Evolutionary conservation across 257 asterid species (phyloP), one percentile per base, ranked within the genome.

Genomic region (Solanum piurae): DNA sequence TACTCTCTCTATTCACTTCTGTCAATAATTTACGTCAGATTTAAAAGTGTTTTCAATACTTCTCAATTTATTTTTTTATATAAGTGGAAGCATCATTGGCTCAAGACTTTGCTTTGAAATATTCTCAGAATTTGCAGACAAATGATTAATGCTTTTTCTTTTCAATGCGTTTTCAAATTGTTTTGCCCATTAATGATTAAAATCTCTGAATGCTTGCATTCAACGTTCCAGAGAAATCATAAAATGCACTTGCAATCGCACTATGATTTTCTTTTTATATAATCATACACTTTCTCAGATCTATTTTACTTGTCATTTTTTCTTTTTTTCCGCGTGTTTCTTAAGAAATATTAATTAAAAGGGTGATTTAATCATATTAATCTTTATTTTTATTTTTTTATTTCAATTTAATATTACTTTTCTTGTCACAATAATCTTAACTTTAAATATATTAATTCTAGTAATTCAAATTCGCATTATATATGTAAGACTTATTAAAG

Each of bases 321-420:
- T 58, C 5, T 44, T 10, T 49, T 62, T 9, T n/a, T 1, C 0
- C 0, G 11, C 3, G 1, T 23, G 6, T 23, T 9, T 21, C 6
- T 23, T 21, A 60, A 60, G 0, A 60, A 9, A 23, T 23, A 60
- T 20, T 23, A 60, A 60, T 8, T 9, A 60, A 60, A 23, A 60
- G 1, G 29, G 29, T 62, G 13, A 62, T n/a, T n/a, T 62, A 0
- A 62, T n/a, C 5, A 62, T 23, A 62, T 10, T 25, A 62, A n/a
- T 62, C 31, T 9, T 62, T 0, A 23, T 23, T 23, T 23, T 23
- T 23, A 9, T 62, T 23, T 12, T 64, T 66, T 66, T 7, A 12
- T 66, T 11, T 25, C 20, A 25, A 12, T n/a, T 25, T 64, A 11
- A 25, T 64, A 64, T 29, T 12, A 25, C 2, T 64, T n/a, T 27